Conservation (phyloP, 768 basidiomycete species). For the Leccinum sublutescens region DNA sequence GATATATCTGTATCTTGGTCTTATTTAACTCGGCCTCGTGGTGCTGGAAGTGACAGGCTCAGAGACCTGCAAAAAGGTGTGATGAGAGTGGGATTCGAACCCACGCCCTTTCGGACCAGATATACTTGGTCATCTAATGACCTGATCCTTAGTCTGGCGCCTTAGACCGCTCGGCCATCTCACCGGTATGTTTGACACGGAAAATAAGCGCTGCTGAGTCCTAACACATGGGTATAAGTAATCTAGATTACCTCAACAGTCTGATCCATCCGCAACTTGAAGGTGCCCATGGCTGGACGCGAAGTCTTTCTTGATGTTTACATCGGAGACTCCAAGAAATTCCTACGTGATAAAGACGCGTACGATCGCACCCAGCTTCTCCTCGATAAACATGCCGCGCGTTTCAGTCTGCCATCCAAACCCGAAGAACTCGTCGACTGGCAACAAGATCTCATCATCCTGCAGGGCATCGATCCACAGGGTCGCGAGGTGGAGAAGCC, state of each 20-base stretch:
- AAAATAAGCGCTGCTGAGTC: neutral
- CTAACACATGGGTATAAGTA: neutral
- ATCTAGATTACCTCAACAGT: too few species aligned
- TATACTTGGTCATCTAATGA: slow-evolving; percentile 28
- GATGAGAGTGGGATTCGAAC: slow-evolving; percentile 43
- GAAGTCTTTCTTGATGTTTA: slow-evolving; percentile 41
- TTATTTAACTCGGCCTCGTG: too few species aligned
- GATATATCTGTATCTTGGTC: too few species aligned
- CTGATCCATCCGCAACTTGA: neutral
- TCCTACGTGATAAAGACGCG: slow-evolving; percentile 24
- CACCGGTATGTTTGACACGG: slow-evolving; percentile 2
- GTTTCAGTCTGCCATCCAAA: slow-evolving; percentile 42
- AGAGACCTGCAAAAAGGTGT: neutral
- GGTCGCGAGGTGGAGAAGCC: slow-evolving; percentile 25
- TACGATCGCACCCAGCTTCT: slow-evolving; percentile 35
- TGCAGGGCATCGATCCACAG: slow-evolving; percentile 40
- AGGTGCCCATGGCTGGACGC: slow-evolving; percentile 5
- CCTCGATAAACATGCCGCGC: slow-evolving; percentile 37
- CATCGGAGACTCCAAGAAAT: slow-evolving; percentile 36
- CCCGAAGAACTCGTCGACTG: slow-evolving; percentile 42
- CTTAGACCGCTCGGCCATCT: slow-evolving; percentile 65
- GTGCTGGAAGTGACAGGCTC: too few species aligned
- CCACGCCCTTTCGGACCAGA: slow-evolving; percentile 42
- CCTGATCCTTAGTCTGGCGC: slow-evolving; percentile 56
- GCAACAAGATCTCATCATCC: slow-evolving; percentile 37